Evolutionary conservation across 169 alveolate genomes (phyloP), one percentile per base, ranked within the genome.

Genomic region (Cryptosporidium parvum): DNA sequence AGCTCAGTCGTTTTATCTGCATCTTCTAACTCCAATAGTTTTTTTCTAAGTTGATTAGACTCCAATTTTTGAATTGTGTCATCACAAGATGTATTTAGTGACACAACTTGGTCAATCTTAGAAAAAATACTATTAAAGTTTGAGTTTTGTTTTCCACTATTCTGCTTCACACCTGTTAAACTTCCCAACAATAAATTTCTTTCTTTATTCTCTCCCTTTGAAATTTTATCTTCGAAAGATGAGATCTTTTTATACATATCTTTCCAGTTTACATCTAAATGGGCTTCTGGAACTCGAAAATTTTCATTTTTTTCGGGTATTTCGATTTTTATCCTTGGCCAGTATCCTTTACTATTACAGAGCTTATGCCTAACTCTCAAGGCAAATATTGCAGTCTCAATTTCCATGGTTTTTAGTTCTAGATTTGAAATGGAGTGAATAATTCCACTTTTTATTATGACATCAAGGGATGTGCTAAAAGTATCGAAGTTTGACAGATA

Each of bases 311-410:
- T 71, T 2, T n/a, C 29, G 0, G 85, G 51, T 18, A 10, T 18
- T 37, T 35, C 52, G 0, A 29, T 21, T 26, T 29, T 9, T 9
- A 72, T 31, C 0, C 33, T 72, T 12, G 85, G 85, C 69, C 69
- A 51, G 51, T 48, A 72, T 33, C 53, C 69, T 29, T 72, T 72
- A 35, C 53, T 51, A 53, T 72, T 72, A 16, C 85, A 72, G 14
- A 72, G n/a, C 52, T 48, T 72, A 44, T 51, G 69, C 31, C 85
- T 44, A 1, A 72, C 26, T n/a, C 16, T 80, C 1, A 80, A 21
- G 26, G 75, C 89, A 59, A 61, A 37, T 26, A 39, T 80, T 7
- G 75, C 56, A 39, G 56, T 62, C 23, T 80, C 89, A 14, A 42
- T 80, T 29, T 62, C 89, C n/a, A 8, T 42, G 21, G 16, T 45